Base-by-base conservation (phyloP, 176 grass and related monocot species). In the Themeda triandra region DNA sequence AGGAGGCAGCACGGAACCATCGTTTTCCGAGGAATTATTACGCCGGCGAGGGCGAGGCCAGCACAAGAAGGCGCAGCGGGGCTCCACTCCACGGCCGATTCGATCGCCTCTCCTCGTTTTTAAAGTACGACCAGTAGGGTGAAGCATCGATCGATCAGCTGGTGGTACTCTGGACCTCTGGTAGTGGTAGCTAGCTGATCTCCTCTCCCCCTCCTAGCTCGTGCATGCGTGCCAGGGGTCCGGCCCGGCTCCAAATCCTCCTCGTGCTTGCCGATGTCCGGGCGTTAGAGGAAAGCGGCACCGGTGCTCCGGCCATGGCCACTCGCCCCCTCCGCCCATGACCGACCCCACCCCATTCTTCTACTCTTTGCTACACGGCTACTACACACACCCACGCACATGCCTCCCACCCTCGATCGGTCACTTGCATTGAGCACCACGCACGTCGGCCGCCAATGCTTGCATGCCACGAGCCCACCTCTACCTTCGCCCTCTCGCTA, bases 231-330 rank as follows among this genome's bases (percentile, higher is more conserved):
- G 53, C 19, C 53, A n/a, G 41, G 1, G 9, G 39, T 45, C 41
- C 64, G 31, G 79, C 64, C 21, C 79, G 79, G 1, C 53, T 81
- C 79, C 45, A 81, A 35, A 39, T 44, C 85, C 80, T 77, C 69
- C 85, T 92, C 69, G 92, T 92, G 92, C 82, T 92, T 88, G 85
- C 85, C 81, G 92, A 86, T 94, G 92, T 82, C 92, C 39, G 77
- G 68, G 44, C 77, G 75, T 24, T 89, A 82, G 84, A 87, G 58
- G 88, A 76, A 85, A 87, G 73, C 80, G 80, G 80, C 89, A 87
- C 92, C 80, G 83, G 73, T 76, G 85, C 87, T 89, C 84, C 89
- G 81, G 92, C 90, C 70, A 80, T 82, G 72, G 77, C 67, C 14
- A 65, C 83, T 64, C 85, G 85, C 41, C 24, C 87, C 80, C 71